Evolutionary conservation across 495 filamentous ascomycete species (phyloP).

Genomic region (Endocarpon pusillum): DNA sequence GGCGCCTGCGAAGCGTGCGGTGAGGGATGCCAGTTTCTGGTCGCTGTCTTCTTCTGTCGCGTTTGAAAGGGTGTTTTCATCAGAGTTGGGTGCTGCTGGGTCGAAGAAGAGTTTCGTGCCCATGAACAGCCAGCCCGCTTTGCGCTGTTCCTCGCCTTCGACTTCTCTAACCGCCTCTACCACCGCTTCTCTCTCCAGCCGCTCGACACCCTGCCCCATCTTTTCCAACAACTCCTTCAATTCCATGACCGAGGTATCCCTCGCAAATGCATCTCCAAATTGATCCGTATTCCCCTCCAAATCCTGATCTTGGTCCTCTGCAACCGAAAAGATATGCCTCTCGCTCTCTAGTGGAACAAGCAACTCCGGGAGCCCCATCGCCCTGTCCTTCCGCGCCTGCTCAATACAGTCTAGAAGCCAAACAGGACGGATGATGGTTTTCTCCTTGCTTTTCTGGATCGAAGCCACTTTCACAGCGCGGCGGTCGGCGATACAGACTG

Average conservation of each 20-base stretch:
- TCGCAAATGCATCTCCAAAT: slow-evolving; percentile 69
- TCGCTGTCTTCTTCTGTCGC: slow-evolving; percentile 3
- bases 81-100: slow-evolving; percentile 1
- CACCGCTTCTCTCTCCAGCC: slow-evolving; percentile 6
- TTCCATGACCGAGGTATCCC: slow-evolving; percentile 50
- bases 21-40: slow-evolving; percentile 22
- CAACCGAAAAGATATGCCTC: slow-evolving; percentile 43
- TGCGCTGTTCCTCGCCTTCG: slow-evolving; percentile 35
- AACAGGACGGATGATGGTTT: slow-evolving; percentile 56
- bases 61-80: not conserved
- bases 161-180: slow-evolving; percentile 34
- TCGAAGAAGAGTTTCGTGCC: slow-evolving; percentile 40
- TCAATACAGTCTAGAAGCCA: slow-evolving; percentile 77
- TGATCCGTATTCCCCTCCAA: slow-evolving; percentile 44
- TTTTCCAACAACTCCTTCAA: slow-evolving; percentile 35
- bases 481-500: slow-evolving; percentile 64
- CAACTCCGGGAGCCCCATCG: slow-evolving; percentile 29
- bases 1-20: slow-evolving; percentile 49
- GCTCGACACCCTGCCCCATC: slow-evolving; percentile 16
- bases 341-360: slow-evolving; percentile 53
- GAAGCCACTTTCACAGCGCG: slow-evolving; percentile 76
- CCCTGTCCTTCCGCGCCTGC: slow-evolving; percentile 41
- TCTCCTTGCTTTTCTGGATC: slow-evolving; percentile 47
- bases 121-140: slow-evolving; percentile 51
- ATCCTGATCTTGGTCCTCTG: slow-evolving; percentile 24